Evolutionary conservation across 306 rosid genomes (phyloP), one percentile per base, ranked within the genome.

Genomic region (Alnus rubra): DNA sequence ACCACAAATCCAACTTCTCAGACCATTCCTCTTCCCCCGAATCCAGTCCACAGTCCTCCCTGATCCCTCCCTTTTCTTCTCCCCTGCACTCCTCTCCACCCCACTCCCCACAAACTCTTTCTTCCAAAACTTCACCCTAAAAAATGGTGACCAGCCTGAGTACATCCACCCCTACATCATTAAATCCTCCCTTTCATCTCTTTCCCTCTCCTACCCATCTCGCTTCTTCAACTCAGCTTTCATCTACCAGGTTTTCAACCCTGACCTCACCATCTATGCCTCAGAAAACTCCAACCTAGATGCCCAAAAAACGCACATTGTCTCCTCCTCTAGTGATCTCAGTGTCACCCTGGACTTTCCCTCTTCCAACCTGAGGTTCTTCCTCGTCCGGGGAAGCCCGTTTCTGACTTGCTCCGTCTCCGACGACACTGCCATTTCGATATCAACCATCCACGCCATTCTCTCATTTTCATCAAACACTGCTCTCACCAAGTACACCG

Each of bases 91-190:
- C 47, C 82, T 91, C 67, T 81, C 90, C 13, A 49, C 74, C 56
- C 95, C 98, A 0, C 95, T 92, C 13, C 97, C 98, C 7, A 95
- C 98, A 0, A 92, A 92, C 85, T 92, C 98, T 13, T 95, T 95
- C 88, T 95, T 91, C 86, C 98, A 95, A 78, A 95, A 95, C 83
- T 90, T 84, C 62, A 88, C 81, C 30, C 91, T 92, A 0, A 91
- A 91, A 63, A 90, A 90, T 71, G 98, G 93, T 9, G 96, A 95
- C 23, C 96, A 89, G 74, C 90, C 91, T 2, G 98, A 92, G 49
- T 95, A 90, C 81, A 73, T 95, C 75, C 98, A 95, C 82, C 98
- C 98, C 4, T 95, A 95, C 73, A 86, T 88, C 63, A 67, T 92
- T 74, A 91, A 91, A 86, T 86, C 96, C 48, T 78, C 92, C 0